phyloP scores from a whole-genome alignment of 495 filamentous ascomycete genomes.

The Letharia lupina region DNA sequence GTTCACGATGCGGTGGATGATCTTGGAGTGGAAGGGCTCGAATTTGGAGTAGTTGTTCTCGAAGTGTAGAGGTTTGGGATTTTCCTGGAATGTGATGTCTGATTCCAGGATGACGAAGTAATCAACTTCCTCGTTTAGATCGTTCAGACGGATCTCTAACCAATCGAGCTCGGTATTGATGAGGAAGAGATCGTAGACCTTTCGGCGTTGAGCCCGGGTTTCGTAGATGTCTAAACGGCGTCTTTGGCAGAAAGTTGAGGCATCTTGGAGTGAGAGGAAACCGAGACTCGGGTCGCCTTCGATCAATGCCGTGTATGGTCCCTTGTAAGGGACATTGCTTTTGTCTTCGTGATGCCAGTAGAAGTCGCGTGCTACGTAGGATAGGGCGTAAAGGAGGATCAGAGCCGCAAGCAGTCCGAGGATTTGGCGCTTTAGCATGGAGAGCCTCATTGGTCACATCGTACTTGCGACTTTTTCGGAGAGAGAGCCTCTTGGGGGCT shows the following conservation, averaged over 20 bases:
- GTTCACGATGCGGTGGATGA: constrained; percentile 46
- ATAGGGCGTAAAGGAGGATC: background rate
- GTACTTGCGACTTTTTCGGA: background rate
- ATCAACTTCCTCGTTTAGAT: constrained; percentile 41
- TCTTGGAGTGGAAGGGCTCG: constrained; percentile 39
- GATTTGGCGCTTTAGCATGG: background rate
- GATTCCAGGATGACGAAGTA: constrained; percentile 51
- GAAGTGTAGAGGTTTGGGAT: constrained; percentile 41
- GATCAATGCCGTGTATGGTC: background rate
- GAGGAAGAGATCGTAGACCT: constrained; percentile 49
- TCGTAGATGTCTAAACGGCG: constrained; percentile 22
- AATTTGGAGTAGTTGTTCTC: constrained; percentile 35
- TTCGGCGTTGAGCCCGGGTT: constrained; percentile 29
- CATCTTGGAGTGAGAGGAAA: constrained; percentile 16
- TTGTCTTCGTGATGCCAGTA: background rate
- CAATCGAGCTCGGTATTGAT: constrained; percentile 49
- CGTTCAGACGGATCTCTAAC: constrained; percentile 50
- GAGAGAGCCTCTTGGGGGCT: background rate
- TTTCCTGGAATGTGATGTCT: constrained; percentile 41
- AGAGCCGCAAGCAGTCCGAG: background rate
- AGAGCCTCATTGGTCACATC: background rate
- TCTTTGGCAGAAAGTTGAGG: constrained; percentile 17
- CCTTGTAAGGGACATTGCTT: background rate
- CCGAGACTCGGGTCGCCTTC: background rate
- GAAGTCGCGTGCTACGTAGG: background rate